Evolutionary conservation across 164 flowering plant genomes (phyloP), one percentile per base, ranked within the genome.

Genomic region (Chloranthus sessilifolius): DNA sequence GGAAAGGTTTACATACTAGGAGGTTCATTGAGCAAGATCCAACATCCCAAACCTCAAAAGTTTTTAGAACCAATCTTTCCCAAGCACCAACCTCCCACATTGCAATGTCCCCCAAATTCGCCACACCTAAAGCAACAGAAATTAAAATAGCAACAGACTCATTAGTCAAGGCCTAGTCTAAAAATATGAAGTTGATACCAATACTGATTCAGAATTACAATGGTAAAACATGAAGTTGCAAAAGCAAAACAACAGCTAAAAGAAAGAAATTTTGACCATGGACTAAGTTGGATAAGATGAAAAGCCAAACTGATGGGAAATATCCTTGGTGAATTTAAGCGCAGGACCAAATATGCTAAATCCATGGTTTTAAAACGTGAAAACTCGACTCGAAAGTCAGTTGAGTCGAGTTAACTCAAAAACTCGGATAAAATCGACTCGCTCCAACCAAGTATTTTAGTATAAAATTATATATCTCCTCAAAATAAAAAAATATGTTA

Each of bases 291-390:
- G 28, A 71, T 22, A 35, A 95, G 97, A 69, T 88, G 95, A 53
- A 88, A 88, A 66, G 85, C 97, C 97, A 88, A 83, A 87, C 95
- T 88, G 82, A 60, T 83, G 12, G 77, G 79, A 59, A 80, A 68
- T 45, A 81, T 1, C 85, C 91, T 63, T 85, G 95, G 58, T 65
- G n/a, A n/a, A n/a, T n/a, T n/a, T n/a, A n/a, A n/a, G n/a, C n/a
- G n/a, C n/a, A n/a, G n/a, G n/a, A n/a, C n/a, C n/a, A n/a, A n/a
- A n/a, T n/a, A n/a, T n/a, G n/a, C n/a, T n/a, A n/a, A n/a, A n/a
- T n/a, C n/a, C n/a, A n/a, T n/a, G n/a, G n/a, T n/a, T n/a, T n/a
- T n/a, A n/a, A n/a, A n/a, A n/a, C n/a, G n/a, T n/a, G n/a, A n/a
- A n/a, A n/a, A n/a, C n/a, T n/a, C n/a, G n/a, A n/a, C n/a, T n/a